Evolutionary conservation across 495 filamentous ascomycete species (phyloP).

Genomic region (Chaetomium cochliodes): DNA sequence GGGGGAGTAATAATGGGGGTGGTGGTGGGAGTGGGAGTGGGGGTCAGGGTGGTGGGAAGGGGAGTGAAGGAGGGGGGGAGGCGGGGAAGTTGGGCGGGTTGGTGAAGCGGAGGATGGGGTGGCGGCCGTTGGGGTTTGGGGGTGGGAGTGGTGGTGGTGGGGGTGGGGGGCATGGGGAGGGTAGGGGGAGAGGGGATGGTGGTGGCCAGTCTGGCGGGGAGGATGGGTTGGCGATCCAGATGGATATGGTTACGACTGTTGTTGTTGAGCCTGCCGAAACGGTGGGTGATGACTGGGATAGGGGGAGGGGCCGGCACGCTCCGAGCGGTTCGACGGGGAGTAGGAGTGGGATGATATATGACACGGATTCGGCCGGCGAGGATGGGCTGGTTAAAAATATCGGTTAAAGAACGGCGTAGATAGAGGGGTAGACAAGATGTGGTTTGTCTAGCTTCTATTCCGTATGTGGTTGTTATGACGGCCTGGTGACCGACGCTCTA

Average conservation of each 20-base stretch:
- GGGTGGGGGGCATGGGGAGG: neutral
- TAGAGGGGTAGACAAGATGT: neutral
- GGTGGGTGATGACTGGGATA: neutral
- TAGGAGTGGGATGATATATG: neutral
- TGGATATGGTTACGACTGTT: slow-evolving; percentile 47
- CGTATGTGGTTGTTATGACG: no score
- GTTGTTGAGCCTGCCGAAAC: slow-evolving; percentile 33
- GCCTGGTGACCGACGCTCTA: no score
- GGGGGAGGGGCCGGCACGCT: neutral
- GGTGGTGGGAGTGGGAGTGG: no score
- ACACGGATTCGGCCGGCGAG: neutral
- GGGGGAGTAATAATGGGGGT: neutral
- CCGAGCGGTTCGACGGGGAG: neutral
- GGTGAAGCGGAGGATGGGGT: slow-evolving; percentile 12
- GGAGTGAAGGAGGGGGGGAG: neutral
- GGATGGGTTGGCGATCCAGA: slow-evolving; percentile 38
- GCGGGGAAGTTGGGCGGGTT: slow-evolving; percentile 29
- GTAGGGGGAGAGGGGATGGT: neutral
- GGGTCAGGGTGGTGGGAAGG: no score
- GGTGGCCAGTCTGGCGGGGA: neutral
- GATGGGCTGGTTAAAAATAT: neutral
- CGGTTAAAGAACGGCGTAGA: neutral
- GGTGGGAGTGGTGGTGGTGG: neutral
- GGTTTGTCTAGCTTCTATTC: neutral
- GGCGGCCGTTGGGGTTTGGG: slow-evolving; percentile 16